Evolutionary conservation across 176 grass and related monocot species (phyloP), one percentile per base, ranked within the genome.

Genomic region (Rhipidocladum racemiflorum): DNA sequence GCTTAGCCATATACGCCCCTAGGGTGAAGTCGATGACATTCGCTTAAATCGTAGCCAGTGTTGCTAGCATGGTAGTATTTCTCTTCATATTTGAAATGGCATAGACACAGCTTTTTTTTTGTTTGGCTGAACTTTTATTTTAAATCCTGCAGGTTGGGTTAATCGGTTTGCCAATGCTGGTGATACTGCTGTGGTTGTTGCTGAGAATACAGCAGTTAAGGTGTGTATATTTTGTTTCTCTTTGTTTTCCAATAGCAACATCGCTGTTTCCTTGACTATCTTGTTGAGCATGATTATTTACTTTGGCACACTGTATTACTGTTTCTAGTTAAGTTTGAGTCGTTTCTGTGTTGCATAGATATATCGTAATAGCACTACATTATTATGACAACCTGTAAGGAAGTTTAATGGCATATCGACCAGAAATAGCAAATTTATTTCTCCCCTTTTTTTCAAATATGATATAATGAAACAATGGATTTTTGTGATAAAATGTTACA

Each of bases 141-240:
- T 9, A 62, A 75, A 84, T 4, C 12, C 59, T 81, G 36, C 87
- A 99, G 96, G 96, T 61, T 99, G 96, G 96, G 91, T 99, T 70
- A 99, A 99, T 80, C 92, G 96, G 40, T 99, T 99, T 91, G 96
- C 96, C 24, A 95, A 99, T 77, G 91, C 92, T 7, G 96, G 92
- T 81, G 92, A 99, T 84, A 93, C 92, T 65, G 92, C 92, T 65
- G 87, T 95, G 62, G 89, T 93, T 74, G 92, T 90, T 86, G 96
- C 96, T 49, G 96, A 86, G 82, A 99, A 88, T 63, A 90, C 96
- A 63, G 92, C 96, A 76, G 86, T 89, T 77, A 88, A 89, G 89
- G 96, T 95, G 46, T 32, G 27, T 70, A 25, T 83, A 49, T 42
- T 92, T 28, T 67, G 67, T 54, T 42, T 45, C 10, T n/a, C 64